Evolutionary conservation across 2,329 filamentous ascomycete species (phyloP), one percentile per base, ranked within the genome.

Genomic region (Apiospora rasikravindrae): DNA sequence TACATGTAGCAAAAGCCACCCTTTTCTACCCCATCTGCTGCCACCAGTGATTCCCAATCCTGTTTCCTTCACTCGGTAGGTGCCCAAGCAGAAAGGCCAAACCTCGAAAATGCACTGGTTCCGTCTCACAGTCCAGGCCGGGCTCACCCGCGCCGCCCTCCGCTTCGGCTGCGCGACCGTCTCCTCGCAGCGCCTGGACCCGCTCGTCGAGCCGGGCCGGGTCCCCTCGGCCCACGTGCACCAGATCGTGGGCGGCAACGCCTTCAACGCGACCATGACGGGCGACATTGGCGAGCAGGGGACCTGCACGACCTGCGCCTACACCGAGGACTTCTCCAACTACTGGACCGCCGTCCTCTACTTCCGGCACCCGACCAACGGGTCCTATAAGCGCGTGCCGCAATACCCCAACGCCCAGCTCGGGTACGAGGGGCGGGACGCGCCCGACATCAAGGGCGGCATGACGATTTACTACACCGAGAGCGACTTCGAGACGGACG

Each of bases 381-480:
- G 78, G n/a, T 75, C 78, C 8, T 80, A 79, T 71, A 77, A 80
- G 72, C 74, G 76, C 16, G 78, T 80, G 26, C 53, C 53, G 16
- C 47, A 78, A 77, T 8, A 77, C 77, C 67, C 78, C 1, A 69
- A 75, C 49, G 76, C 53, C 16, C 53, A 61, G 29, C 29, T 61
- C 7, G 53, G 53, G 19, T 61, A 61, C 29, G 53, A 61, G 29
- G 53, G 53, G 16, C 16, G 3, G 2, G 53, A 61, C 29, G 53
- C 29, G 16, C 53, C 7, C 7, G 33, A 74, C 11, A 75, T 79
- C 66, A 79, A 80, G 37, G 78, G 77, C 11, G 77, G 78, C n/a
- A 80, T 80, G 78, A 80, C 78, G 8, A 74, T 80, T 26, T 80
- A 80, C 70, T 80, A 80, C 69, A 80, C 76, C 7, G 77, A 78